Base-by-base conservation (phyloP, 1,139 yeast species). In the Pichia sp. region DNA sequence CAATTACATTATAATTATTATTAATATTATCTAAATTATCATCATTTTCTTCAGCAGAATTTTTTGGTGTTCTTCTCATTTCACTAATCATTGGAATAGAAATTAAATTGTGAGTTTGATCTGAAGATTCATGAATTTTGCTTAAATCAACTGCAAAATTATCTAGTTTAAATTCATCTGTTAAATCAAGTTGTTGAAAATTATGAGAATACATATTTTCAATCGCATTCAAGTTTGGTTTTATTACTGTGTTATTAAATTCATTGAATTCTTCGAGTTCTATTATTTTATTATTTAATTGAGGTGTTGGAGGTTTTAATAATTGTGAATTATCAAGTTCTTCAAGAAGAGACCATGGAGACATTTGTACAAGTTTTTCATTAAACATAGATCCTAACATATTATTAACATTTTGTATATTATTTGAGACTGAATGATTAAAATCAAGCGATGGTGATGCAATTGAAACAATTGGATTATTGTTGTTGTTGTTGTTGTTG, bases 311-410 rank as follows among this genome's bases (percentile, higher is more conserved):
- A 6, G 27, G 27, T 26, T 6, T 6, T 26, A 32, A 23, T 5
- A 32, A 32, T 3, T 32, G 23, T 6, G 47, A 3, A 11, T 44
- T 12, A 25, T 42, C 50, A 10, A 52, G 26, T 27, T 51, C 52
- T 33, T 51, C 49, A 6, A 53, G 39, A 23, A 53, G 34, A 4
- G 45, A 35, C 54, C 53, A 53, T 8, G 52, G 46, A 23, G 47
- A 42, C 8, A 29, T 35, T 29, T 40, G 43, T 9, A 46, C 32
- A 24, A 36, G 34, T 22, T 46, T 45, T 1, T 52, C 50, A 37
- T 41, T 39, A 29, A 51, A 45, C 6, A 50, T 37, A 10, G 39
- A 39, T 9, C 42, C 51, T 16, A 48, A 22, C 20, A 43, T 46
- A 23, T 28, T 42, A 29, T 51, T 52, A 2, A 45, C 48, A 22